These are phyloP conservation scores for Astrothelium subdiscretum DNA, from an alignment of 495 filamentous ascomycete genomes.

Conservation along the genomic window DNA sequence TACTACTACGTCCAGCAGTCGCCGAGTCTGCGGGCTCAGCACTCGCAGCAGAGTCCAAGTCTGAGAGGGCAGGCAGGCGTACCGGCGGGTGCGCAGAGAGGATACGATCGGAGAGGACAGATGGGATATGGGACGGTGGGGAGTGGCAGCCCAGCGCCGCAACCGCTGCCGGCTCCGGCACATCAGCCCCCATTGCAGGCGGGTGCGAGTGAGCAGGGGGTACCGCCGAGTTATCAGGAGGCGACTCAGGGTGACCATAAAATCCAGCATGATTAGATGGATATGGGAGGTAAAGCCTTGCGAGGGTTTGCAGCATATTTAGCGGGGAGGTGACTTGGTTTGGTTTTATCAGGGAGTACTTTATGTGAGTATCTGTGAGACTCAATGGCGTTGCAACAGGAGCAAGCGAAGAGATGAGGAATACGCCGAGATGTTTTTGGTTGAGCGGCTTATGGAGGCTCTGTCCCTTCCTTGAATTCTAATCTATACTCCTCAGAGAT, in stretches of 20 bases:
- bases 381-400: too few relatives aligned
- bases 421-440: too few relatives aligned
- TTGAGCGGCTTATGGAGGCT: too few relatives aligned
- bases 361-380: too few relatives aligned
- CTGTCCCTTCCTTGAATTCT: too few relatives aligned
- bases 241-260: conserved; percentile 83
- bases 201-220: conserved; percentile 17
- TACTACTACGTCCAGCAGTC: conserved; percentile 36
- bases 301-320: neutral
- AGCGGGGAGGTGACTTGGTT: neutral
- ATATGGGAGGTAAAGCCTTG: neutral
- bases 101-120: neutral
- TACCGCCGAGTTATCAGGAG: conserved; percentile 74
- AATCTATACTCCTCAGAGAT: too few relatives aligned
- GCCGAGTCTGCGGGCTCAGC: conserved; percentile 6
- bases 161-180: conserved; percentile 19
- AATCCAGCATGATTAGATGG: conserved; percentile 42
- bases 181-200: conserved; percentile 20
- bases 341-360: too few relatives aligned
- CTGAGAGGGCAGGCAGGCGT: neutral
- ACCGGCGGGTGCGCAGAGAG: neutral
- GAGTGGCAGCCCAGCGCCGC: conserved; percentile 4
- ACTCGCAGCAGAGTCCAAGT: neutral
- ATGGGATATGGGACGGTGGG: conserved; percentile 24
- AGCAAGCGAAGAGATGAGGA: too few relatives aligned